phyloP scores from a whole-genome alignment of 2,329 filamentous ascomycete genomes.

The Penicillium sp. region DNA sequence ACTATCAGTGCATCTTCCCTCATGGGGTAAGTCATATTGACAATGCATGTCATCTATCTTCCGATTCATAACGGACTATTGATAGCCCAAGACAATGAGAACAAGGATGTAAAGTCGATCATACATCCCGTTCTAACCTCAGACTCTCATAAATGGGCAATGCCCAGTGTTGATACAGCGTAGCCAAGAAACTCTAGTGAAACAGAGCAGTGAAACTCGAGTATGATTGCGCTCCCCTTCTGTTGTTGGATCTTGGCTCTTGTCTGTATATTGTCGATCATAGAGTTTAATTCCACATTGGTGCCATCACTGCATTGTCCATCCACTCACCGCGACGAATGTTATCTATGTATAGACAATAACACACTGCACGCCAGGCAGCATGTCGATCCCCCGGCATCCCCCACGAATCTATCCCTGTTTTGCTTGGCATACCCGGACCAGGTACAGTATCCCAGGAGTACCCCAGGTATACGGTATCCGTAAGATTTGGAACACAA shows the following conservation, averaged over 20 bases:
- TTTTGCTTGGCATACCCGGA: constrained; percentile 1
- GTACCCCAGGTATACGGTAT: not conserved
- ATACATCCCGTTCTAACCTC: not conserved
- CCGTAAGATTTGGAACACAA: not conserved
- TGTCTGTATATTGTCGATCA: constrained; percentile 5
- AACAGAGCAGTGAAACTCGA: not conserved
- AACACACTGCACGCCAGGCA: not conserved
- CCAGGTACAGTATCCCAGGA: not conserved
- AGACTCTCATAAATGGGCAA: not conserved
- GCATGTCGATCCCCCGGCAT: constrained; percentile 2
- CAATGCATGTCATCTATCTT: not conserved
- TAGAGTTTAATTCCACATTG: not conserved
- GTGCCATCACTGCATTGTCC: not conserved
- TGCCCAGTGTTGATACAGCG: not conserved
- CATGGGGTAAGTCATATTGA: not conserved
- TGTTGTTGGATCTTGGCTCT: not conserved
- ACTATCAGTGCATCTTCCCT: not conserved
- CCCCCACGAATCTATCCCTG: constrained; percentile 10
- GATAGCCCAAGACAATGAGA: not conserved
- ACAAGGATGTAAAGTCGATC: not conserved
- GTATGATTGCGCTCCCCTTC: not conserved
- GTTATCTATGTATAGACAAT: constrained; percentile 3
- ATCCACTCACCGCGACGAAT: not conserved
- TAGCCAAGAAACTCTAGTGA: constrained; percentile 5
- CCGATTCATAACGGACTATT: not conserved